phyloP scores from a whole-genome alignment of 106 monocot species.

The Allium fistulosum region DNA sequence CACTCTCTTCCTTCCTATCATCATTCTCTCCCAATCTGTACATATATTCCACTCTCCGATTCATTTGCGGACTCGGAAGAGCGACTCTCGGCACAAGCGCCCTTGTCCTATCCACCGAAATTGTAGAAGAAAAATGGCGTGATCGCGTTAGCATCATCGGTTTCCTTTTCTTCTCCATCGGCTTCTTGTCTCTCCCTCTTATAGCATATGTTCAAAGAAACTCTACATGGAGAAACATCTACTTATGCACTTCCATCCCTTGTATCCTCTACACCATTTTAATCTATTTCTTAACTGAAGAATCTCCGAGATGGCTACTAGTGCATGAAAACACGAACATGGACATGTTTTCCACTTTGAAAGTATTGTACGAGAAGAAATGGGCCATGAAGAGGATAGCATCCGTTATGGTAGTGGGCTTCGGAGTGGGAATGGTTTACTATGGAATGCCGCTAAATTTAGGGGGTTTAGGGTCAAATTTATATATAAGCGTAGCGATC shows the following conservation, averaged over 20 bases:
- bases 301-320: slow-evolving; percentile 7
- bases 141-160: slow-evolving; percentile 35
- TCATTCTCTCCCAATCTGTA: not conserved
- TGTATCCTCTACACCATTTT: slow-evolving; percentile 12
- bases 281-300: not conserved
- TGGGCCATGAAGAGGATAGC: slow-evolving; percentile 51
- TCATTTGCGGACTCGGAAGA: slow-evolving; percentile 37
- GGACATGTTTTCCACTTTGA: slow-evolving; percentile 29
- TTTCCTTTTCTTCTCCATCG: slow-evolving; percentile 56
- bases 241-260: slow-evolving; percentile 20
- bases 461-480: slow-evolving; percentile 41
- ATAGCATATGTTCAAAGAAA: slow-evolving; percentile 26
- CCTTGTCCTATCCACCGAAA: slow-evolving; percentile 50
- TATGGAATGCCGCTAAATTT: slow-evolving; percentile 73
- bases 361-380: slow-evolving; percentile 24
- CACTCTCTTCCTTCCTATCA: slow-evolving; percentile 23
- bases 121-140: slow-evolving; percentile 43
- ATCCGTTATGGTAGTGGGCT: slow-evolving; percentile 33
- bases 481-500: slow-evolving; percentile 3
- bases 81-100: slow-evolving; percentile 50
- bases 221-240: slow-evolving; percentile 29
- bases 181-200: slow-evolving; percentile 58
- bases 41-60: slow-evolving; percentile 35
- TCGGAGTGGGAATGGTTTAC: slow-evolving; percentile 66
- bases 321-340: slow-evolving; percentile 15